Evolutionary conservation across 148 eudicot species (phyloP).

Genomic region (Vaccinium darrowii): DNA sequence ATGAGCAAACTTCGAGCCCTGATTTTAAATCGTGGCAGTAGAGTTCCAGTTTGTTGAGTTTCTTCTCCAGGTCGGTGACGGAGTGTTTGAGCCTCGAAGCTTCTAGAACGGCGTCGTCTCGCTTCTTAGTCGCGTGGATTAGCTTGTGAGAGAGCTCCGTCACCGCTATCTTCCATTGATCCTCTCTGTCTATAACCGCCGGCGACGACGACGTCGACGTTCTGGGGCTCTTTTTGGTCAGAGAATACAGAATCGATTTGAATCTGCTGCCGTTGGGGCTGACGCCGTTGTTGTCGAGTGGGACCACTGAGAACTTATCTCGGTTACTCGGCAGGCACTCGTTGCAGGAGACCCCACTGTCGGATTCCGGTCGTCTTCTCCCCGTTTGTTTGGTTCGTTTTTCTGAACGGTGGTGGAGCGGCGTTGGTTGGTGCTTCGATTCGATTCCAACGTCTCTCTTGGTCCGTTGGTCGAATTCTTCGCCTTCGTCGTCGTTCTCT

Average conservation of each 20-base stretch:
- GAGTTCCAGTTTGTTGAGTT: slow-evolving; percentile 67
- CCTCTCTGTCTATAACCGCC: slow-evolving; percentile 33
- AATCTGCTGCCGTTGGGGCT: slow-evolving; percentile 58
- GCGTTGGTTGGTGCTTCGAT: slow-evolving; percentile 49
- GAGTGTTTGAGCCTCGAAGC: slow-evolving; percentile 68
- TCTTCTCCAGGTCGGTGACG: slow-evolving; percentile 76
- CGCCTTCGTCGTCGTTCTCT: slow-evolving; percentile 75
- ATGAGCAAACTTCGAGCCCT: slow-evolving; percentile 49
- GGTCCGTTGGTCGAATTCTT: slow-evolving; percentile 30
- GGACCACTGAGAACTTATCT: slow-evolving; percentile 58
- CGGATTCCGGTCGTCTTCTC: slow-evolving; percentile 23
- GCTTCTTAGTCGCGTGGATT: slow-evolving; percentile 50
- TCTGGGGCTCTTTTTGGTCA: slow-evolving; percentile 57
- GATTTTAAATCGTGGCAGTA: slow-evolving; percentile 71
- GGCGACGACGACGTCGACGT: slow-evolving; percentile 21
- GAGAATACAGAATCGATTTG: slow-evolving; percentile 50
- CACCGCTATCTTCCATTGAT: slow-evolving; percentile 63
- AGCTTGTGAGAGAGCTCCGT: slow-evolving; percentile 76
- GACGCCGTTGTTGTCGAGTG: slow-evolving; percentile 40
- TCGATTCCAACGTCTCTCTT: slow-evolving; percentile 11
- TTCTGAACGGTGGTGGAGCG: slow-evolving; percentile 33
- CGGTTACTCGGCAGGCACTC: slow-evolving; percentile 76
- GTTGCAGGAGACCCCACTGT: slow-evolving; percentile 52
- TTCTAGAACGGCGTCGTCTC: slow-evolving; percentile 82
- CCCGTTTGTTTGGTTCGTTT: slow-evolving; percentile 20